A percentile compares a stretch with the other conserved stretches of the same genome.
phyloP scores from a whole-genome alignment of 192 early-diverging fungal genomes.

The Coemansia pectinata region DNA sequence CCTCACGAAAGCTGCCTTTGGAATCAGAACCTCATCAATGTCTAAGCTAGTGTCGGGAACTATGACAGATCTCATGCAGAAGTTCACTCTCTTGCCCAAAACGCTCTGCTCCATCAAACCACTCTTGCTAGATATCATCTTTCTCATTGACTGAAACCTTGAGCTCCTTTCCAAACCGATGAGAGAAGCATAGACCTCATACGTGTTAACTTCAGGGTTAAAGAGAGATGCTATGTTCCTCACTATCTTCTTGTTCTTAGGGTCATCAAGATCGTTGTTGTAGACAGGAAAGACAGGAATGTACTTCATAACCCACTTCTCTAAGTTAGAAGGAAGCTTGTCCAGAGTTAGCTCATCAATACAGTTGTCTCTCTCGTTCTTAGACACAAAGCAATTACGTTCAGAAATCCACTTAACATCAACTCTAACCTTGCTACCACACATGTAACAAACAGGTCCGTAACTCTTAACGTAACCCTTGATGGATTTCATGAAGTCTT shows the following conservation, averaged over 20 bases:
- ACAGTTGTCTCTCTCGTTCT: not conserved
- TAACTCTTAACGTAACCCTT: conserved; percentile 1
- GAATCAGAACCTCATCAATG: conserved; percentile 7
- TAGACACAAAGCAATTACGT: not conserved
- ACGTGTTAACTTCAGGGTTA: conserved; percentile 6
- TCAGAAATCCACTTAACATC: not conserved
- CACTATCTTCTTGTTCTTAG: conserved; percentile 4
- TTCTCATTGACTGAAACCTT: conserved; percentile 4
- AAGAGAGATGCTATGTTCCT: conserved; percentile 8
- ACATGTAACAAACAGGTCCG: not conserved
- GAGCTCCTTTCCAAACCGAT: conserved; percentile 1
- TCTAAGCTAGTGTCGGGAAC: conserved; percentile 5
- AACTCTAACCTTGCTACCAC: not conserved
- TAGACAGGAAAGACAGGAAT: conserved; percentile 16
- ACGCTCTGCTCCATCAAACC: conserved; percentile 5
- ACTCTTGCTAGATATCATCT: conserved; percentile 7
- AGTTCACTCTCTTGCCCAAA: conserved; percentile 15
- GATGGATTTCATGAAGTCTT: not conserved
- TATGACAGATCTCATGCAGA: conserved; percentile 15
- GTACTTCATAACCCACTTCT: not conserved
- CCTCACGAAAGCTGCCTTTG: not conserved
- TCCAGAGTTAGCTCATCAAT: not conserved
- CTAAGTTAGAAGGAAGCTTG: not conserved
- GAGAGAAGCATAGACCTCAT: conserved; percentile 1
- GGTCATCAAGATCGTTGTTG: conserved; percentile 8